These are phyloP conservation scores for Penicillium pancosmium DNA, from an alignment of 495 filamentous ascomycete species.

Conservation along the genomic window DNA sequence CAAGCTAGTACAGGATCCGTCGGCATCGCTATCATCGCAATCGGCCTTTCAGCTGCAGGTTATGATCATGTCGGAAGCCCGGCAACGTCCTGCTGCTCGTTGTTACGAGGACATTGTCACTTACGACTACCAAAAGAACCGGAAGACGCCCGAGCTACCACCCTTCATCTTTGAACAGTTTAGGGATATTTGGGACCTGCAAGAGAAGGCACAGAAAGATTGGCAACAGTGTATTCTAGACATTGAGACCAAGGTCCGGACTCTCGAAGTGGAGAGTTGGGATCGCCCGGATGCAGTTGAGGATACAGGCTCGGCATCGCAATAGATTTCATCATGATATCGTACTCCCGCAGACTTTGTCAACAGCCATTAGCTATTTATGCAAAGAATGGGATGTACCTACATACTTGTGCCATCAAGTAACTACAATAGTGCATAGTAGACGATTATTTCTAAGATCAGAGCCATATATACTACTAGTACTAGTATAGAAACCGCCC, in stretches of 20 bases:
- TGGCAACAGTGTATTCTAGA: conserved; percentile 54
- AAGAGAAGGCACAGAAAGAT: conserved; percentile 59
- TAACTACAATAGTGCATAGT: too few species aligned
- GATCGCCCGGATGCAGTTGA: conserved; percentile 70
- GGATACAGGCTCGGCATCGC: conserved; percentile 60
- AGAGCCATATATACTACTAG: too few species aligned
- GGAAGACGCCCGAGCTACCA: conserved; percentile 56
- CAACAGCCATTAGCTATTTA: too few species aligned
- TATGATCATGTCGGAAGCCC: conserved; percentile 75
- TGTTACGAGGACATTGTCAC: conserved; percentile 82
- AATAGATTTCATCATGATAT: conserved; percentile 10
- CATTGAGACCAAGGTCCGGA: conserved; percentile 57
- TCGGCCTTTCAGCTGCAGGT: conserved; percentile 61
- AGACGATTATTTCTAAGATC: too few species aligned
- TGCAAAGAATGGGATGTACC: too few species aligned
- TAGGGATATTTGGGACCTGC: conserved; percentile 62
- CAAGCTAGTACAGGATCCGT: conserved; percentile 64
- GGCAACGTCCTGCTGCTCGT: conserved; percentile 75
- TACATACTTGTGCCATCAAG: too few species aligned
- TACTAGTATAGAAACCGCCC: too few species aligned
- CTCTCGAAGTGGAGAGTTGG: conserved; percentile 75
- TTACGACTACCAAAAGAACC: conserved; percentile 73
- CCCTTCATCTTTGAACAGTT: conserved; percentile 71
- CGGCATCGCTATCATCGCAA: conserved; percentile 33
- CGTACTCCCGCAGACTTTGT: neutral